These are phyloP conservation scores for Fusarium sp. DNA, from an alignment of 2,329 filamentous ascomycete species.

Conservation along the genomic window DNA sequence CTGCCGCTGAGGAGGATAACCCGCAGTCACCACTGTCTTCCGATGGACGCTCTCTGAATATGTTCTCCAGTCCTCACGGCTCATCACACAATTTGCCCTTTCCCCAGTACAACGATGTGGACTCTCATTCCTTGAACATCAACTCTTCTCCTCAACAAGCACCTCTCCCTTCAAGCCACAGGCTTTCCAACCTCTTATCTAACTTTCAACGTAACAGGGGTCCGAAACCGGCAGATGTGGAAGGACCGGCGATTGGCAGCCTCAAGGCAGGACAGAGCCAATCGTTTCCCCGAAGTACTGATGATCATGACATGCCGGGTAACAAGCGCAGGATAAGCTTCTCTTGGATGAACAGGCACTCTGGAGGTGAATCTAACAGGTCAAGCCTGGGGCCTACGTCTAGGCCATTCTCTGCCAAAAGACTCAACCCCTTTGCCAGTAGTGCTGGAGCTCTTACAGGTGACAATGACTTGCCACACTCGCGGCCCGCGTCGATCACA, in stretches of 20 bases:
- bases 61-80: conserved; percentile 71
- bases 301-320: conserved; percentile 64
- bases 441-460: conserved; percentile 62
- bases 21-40: conserved; percentile 73
- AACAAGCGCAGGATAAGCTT: conserved; percentile 70
- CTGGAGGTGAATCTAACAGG: conserved; percentile 55
- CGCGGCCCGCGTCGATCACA: conserved; percentile 75
- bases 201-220: conserved; percentile 70
- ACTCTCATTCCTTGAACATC: conserved; percentile 56
- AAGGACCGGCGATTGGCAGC: conserved; percentile 73
- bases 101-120: conserved; percentile 62
- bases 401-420: conserved; percentile 55
- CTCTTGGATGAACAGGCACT: conserved; percentile 70
- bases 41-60: conserved; percentile 62
- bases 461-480: conserved; percentile 68
- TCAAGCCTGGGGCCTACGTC: conserved; percentile 48
- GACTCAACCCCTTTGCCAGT: conserved; percentile 62
- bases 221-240: conserved; percentile 64
- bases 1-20: conserved; percentile 55
- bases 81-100: conserved; percentile 70
- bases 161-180: conserved; percentile 48
- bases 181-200: conserved; percentile 67
- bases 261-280: conserved; percentile 80
- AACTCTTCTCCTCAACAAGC: conserved; percentile 56
- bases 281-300: conserved; percentile 75